A percentile compares a stretch with the other conserved stretches of the same genome.
Evolutionary conservation across 1,284 basidiomycete species (phyloP).

Genomic region (Microbotryum lychnidis-dioicae): DNA sequence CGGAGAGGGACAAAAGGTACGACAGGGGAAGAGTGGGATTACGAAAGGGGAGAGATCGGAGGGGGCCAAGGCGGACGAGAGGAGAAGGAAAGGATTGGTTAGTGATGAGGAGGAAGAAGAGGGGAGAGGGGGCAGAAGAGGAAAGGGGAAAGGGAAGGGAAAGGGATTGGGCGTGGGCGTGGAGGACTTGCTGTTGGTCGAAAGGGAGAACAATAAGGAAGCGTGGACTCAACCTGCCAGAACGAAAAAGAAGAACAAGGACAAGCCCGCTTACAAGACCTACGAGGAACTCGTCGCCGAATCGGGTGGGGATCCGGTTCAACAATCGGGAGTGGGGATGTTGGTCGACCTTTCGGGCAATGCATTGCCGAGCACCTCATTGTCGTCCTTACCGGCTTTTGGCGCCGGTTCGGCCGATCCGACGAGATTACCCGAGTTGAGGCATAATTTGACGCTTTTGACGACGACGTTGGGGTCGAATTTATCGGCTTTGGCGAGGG

Average conservation of each 20-base stretch:
- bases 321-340: slow-evolving; percentile 53
- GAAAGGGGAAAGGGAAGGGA: slow-evolving; percentile 25
- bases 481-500: slow-evolving; percentile 75
- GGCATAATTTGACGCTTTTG: slow-evolving; percentile 86
- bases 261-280: slow-evolving; percentile 74
- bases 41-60: slow-evolving; percentile 19
- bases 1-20: slow-evolving; percentile 45
- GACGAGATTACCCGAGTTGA: slow-evolving; percentile 83
- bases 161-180: slow-evolving; percentile 49
- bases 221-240: slow-evolving; percentile 50
- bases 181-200: slow-evolving; percentile 38
- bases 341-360: slow-evolving; percentile 93
- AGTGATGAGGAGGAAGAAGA: neutral
- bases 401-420: slow-evolving; percentile 53
- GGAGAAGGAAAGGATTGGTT: slow-evolving; percentile 47
- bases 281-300: slow-evolving; percentile 90
- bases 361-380: slow-evolving; percentile 42
- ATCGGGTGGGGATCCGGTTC: slow-evolving; percentile 45
- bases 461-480: slow-evolving; percentile 70
- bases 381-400: slow-evolving; percentile 22
- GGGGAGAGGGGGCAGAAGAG: neutral
- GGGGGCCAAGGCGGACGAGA: slow-evolving; percentile 25
- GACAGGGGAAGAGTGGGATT: slow-evolving; percentile 23
- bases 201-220: slow-evolving; percentile 52
- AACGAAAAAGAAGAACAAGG: slow-evolving; percentile 49